A percentile compares a stretch with the other conserved stretches of the same genome.
Conservation (phyloP, 2,329 filamentous ascomycete species). For the Penicillium expansum region DNA sequence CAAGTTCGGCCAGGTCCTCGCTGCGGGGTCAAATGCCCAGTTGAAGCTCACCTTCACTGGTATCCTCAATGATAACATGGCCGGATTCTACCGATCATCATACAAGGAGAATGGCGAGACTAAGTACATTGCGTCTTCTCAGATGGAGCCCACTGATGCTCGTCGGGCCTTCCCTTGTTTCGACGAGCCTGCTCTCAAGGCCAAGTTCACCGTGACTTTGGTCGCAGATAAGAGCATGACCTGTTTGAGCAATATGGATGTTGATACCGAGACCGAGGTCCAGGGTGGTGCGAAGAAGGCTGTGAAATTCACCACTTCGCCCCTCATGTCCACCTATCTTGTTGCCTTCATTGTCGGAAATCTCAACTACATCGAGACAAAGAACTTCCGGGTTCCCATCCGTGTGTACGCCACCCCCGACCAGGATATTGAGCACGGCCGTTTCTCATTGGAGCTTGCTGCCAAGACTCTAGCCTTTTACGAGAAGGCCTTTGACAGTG, state of each 20-base stretch:
- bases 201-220: slow-evolving; percentile 85
- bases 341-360: slow-evolving; percentile 92
- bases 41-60: slow-evolving; percentile 76
- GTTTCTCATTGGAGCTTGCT: slow-evolving; percentile 85
- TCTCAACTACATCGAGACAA: slow-evolving; percentile 89
- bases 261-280: slow-evolving; percentile 74
- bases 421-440: slow-evolving; percentile 84
- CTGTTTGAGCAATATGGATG: slow-evolving; percentile 96
- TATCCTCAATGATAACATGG: slow-evolving; percentile 88
- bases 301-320: slow-evolving; percentile 88
- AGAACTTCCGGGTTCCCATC: slow-evolving; percentile 84
- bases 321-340: slow-evolving; percentile 94
- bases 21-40: slow-evolving; percentile 73
- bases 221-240: slow-evolving; percentile 87
- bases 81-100: slow-evolving; percentile 92
- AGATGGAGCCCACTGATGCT: slow-evolving; percentile 96
- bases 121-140: slow-evolving; percentile 81
- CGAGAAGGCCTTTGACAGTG: slow-evolving; percentile 86
- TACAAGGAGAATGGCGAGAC: slow-evolving; percentile 83
- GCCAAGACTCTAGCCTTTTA: slow-evolving; percentile 90
- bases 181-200: slow-evolving; percentile 92
- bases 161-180: slow-evolving; percentile 93
- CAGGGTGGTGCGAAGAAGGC: slow-evolving; percentile 70
- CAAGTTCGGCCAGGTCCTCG: slow-evolving; percentile 69
- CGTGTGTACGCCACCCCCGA: slow-evolving; percentile 92